Conservation (phyloP, 2,329 filamentous ascomycete species). For the Trichothecium sympodiale region DNA sequence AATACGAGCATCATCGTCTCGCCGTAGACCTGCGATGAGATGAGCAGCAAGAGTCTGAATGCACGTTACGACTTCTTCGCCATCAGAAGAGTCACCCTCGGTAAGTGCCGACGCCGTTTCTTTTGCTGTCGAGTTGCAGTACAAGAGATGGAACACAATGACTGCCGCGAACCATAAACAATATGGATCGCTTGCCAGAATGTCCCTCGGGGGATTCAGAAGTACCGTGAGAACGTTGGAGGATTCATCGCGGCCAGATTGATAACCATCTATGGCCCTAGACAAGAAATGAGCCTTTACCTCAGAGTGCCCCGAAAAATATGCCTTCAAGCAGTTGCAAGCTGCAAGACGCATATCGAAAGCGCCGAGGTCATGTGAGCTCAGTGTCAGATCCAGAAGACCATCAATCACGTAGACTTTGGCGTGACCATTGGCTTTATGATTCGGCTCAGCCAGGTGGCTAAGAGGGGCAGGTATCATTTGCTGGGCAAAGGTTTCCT, state of each 20-base stretch:
- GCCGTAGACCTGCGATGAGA: constrained; percentile 67
- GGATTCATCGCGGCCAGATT: constrained; percentile 65
- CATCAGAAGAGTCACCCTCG: constrained; percentile 78
- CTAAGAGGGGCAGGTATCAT: constrained; percentile 57
- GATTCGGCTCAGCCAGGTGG: constrained; percentile 16
- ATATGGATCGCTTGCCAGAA: constrained; percentile 67
- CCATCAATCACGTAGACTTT: constrained; percentile 89
- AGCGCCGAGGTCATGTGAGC: constrained; percentile 51
- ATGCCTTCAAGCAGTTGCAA: constrained; percentile 85
- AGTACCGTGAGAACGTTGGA: constrained; percentile 83
- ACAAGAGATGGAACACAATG: constrained; percentile 75
- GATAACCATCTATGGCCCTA: constrained; percentile 80
- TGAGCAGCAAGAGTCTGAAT: constrained; percentile 83
- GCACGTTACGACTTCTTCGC: constrained; percentile 90
- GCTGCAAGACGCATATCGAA: constrained; percentile 78
- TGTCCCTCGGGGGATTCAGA: constrained; percentile 51
- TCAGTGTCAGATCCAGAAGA: constrained; percentile 70
- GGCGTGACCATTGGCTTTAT: constrained; percentile 36
- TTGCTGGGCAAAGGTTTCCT: constrained; percentile 82
- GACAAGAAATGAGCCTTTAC: constrained; percentile 79
- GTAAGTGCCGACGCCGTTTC: constrained; percentile 67
- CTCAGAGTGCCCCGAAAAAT: constrained; percentile 70
- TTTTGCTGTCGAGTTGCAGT: constrained; percentile 72
- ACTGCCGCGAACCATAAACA: constrained; percentile 82
- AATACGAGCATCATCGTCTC: constrained; percentile 66